These are phyloP conservation scores for Sclerotinia trifoliorum DNA, from an alignment of 2,329 filamentous ascomycete species.

Conservation along the genomic window DNA sequence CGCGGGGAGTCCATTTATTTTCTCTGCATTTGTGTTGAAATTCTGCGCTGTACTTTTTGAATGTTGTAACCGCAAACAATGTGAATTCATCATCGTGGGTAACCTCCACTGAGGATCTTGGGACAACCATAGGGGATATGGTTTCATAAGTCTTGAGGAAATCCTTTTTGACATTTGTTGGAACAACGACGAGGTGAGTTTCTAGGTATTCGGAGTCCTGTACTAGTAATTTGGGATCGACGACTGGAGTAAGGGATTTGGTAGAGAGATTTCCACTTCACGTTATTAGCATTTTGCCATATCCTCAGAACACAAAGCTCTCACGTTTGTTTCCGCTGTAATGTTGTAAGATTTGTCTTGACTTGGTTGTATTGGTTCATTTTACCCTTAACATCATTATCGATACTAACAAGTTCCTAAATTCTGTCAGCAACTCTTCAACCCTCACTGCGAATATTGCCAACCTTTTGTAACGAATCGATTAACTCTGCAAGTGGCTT, in stretches of 20 bases:
- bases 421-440: slow-evolving; percentile 3
- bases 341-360: slow-evolving; percentile 76
- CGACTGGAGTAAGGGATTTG: slow-evolving; percentile 86
- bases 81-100: slow-evolving; percentile 87
- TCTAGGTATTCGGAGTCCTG: slow-evolving; percentile 95
- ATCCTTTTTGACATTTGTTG: slow-evolving; percentile 75
- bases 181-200: slow-evolving; percentile 90
- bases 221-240: slow-evolving; percentile 76
- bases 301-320: slow-evolving; percentile 34
- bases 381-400: slow-evolving; percentile 94
- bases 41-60: slow-evolving; percentile 85
- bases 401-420: slow-evolving; percentile 84
- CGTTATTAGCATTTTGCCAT: slow-evolving; percentile 26
- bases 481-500: slow-evolving; percentile 85
- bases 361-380: slow-evolving; percentile 91
- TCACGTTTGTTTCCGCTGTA: slow-evolving; percentile 86
- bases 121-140: slow-evolving; percentile 86
- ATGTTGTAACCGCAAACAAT: slow-evolving; percentile 83
- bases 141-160: slow-evolving; percentile 90
- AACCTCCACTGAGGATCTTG: slow-evolving; percentile 77
- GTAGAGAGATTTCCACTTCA: slow-evolving; percentile 85
- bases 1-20: slow-evolving; percentile 89
- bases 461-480: slow-evolving; percentile 81
- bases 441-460: not conserved
- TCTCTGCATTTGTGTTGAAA: slow-evolving; percentile 92